Conservation (phyloP, 768 basidiomycete genomes). For the Paxillus ammoniavirescens region DNA sequence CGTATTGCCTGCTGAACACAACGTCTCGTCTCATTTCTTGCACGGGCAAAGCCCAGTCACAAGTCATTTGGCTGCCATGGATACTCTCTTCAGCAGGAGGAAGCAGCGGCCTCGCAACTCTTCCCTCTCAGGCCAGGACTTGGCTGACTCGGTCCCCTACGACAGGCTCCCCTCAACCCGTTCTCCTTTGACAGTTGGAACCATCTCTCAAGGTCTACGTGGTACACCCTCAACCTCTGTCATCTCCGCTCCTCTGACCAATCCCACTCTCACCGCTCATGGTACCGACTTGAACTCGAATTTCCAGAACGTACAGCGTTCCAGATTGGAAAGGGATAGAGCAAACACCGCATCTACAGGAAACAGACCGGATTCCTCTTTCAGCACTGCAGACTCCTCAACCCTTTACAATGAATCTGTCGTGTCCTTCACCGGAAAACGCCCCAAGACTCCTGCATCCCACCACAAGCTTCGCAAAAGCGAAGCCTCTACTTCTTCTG, state of each 20-base stretch:
- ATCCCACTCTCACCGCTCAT: conserved; percentile 69
- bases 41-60: conserved; percentile 11
- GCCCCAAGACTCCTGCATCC: conserved; percentile 34
- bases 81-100: conserved; percentile 64
- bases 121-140: conserved; percentile 58
- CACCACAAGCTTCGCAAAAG: conserved; percentile 42
- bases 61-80: conserved; percentile 43
- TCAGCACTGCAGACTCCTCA: conserved; percentile 57
- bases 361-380: conserved; percentile 49
- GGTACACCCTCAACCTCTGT: conserved; percentile 29
- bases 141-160: conserved; percentile 72
- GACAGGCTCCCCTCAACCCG: conserved; percentile 61
- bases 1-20: background rate
- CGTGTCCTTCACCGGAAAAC: conserved; percentile 35
- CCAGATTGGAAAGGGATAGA: conserved; percentile 54
- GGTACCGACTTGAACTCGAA: conserved; percentile 77
- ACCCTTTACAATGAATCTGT: conserved; percentile 55
- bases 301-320: conserved; percentile 46
- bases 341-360: conserved; percentile 24
- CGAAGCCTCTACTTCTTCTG: conserved; percentile 55
- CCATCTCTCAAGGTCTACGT: conserved; percentile 54
- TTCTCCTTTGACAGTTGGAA: conserved; percentile 57
- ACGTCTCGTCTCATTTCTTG: background rate
- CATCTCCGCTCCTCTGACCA: conserved; percentile 84
- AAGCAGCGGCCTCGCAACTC: conserved; percentile 57